Evolutionary conservation across 2,329 filamentous ascomycete genomes (phyloP).

Genomic region (Talaromyces pinophilus): DNA sequence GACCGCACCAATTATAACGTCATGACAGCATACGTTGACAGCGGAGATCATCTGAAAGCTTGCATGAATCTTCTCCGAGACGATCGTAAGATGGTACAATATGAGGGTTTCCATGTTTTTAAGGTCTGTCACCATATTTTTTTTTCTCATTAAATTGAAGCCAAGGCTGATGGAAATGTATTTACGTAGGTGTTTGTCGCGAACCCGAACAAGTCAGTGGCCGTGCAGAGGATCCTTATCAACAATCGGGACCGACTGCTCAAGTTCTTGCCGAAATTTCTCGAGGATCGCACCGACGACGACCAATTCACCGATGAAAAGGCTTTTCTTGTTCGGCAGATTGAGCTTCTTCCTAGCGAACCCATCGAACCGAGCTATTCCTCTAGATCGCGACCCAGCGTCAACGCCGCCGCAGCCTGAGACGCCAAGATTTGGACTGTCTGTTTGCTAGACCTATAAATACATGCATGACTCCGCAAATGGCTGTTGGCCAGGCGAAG

Average conservation of each 20-base stretch:
- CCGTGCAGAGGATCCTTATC: slow-evolving; percentile 91
- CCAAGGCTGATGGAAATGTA: slow-evolving; percentile 28
- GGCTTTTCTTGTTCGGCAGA: slow-evolving; percentile 94
- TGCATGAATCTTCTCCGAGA: slow-evolving; percentile 97
- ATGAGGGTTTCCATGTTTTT: slow-evolving; percentile 98
- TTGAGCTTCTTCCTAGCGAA: slow-evolving; percentile 56
- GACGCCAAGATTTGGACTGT: background rate
- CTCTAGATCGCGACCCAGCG: slow-evolving; percentile 29
- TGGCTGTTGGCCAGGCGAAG: background rate
- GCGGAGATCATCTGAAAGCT: slow-evolving; percentile 93
- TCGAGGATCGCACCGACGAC: slow-evolving; percentile 93
- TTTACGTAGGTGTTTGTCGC: slow-evolving; percentile 81
- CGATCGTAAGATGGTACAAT: slow-evolving; percentile 98
- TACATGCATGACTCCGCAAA: background rate
- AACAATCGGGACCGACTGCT: slow-evolving; percentile 94
- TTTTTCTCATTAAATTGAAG: background rate
- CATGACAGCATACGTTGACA: slow-evolving; percentile 96
- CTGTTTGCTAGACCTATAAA: background rate
- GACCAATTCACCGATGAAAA: slow-evolving; percentile 99
- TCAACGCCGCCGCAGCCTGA: slow-evolving; percentile 31
- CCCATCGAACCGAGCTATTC: slow-evolving; percentile 41
- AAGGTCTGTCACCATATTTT: slow-evolving; percentile 57
- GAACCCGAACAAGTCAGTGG: slow-evolving; percentile 96
- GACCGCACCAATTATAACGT: slow-evolving; percentile 96
- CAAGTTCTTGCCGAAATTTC: slow-evolving; percentile 83